Conservation (phyloP, 495 filamentous ascomycete genomes). For the Letharia columbiana region DNA sequence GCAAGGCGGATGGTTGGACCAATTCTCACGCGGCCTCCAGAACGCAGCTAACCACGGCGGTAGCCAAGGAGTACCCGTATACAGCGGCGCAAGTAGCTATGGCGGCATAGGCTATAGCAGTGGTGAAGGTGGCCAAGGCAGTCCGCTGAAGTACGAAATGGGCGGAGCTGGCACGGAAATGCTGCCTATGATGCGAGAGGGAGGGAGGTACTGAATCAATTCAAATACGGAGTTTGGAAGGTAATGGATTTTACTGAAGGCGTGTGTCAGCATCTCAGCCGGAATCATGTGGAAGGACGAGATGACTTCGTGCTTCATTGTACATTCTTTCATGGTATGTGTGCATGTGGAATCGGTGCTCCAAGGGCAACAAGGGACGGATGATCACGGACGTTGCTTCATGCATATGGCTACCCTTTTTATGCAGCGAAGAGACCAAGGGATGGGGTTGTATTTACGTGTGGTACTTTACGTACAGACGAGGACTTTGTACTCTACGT, state of each 20-base stretch:
- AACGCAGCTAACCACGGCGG: slow-evolving; percentile 11
- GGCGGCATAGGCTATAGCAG: slow-evolving; percentile 12
- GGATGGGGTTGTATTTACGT: not conserved
- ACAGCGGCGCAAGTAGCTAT: slow-evolving; percentile 3
- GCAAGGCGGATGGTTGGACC: slow-evolving; percentile 17
- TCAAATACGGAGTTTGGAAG: not conserved
- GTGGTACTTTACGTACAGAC: not conserved
- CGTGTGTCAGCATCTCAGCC: not conserved
- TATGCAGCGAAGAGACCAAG: not conserved
- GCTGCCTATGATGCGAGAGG: slow-evolving; percentile 26
- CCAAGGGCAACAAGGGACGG: not conserved
- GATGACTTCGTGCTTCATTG: not conserved
- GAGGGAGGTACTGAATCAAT: slow-evolving; percentile 1
- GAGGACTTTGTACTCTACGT: not conserved
- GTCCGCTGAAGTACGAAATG: slow-evolving; percentile 24
- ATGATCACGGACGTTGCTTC: not conserved
- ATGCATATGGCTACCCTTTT: not conserved
- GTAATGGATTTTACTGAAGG: not conserved
- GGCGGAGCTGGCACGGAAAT: slow-evolving; percentile 22
- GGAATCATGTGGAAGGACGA: not conserved
- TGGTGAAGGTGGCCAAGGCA: slow-evolving; percentile 18
- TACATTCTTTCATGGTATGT: not conserved
- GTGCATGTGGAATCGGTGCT: not conserved
- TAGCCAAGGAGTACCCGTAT: not conserved
- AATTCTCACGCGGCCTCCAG: slow-evolving; percentile 22